Conservation (phyloP, 176 grass and related monocot species). For the Metroxylon sagu region DNA sequence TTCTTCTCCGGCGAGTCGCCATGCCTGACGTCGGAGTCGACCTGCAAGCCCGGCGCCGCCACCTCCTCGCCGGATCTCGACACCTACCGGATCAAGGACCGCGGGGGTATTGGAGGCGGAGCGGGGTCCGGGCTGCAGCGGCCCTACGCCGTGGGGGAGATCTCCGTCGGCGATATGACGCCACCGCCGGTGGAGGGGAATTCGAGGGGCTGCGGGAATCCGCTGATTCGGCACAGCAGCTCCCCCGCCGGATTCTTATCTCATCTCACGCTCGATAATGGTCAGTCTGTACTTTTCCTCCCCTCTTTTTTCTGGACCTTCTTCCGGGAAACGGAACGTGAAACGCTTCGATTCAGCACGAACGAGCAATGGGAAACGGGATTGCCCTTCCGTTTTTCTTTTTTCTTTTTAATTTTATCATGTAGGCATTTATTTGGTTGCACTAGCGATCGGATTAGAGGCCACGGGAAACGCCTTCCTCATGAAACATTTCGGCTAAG, state of each 20-base stretch:
- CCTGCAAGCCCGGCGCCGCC: constrained; percentile 22
- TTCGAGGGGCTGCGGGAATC: constrained; percentile 28
- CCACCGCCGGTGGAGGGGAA: not conserved
- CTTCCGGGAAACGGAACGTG: not conserved
- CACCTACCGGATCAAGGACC: too few species aligned
- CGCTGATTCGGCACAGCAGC: constrained; percentile 62
- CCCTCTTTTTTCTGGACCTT: constrained; percentile 1
- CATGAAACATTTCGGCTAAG: too few species aligned
- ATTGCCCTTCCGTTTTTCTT: too few species aligned
- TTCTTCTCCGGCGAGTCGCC: constrained; percentile 45
- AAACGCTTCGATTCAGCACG: too few species aligned
- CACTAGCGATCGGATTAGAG: too few species aligned
- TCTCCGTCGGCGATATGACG: constrained; percentile 26
- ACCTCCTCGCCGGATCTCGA: constrained; percentile 2
- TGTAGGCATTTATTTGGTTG: too few species aligned
- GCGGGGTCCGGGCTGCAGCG: not conserved
- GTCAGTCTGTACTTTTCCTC: constrained; percentile 20
- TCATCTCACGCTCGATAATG: constrained; percentile 49
- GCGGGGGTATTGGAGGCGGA: too few species aligned
- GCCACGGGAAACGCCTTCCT: too few species aligned
- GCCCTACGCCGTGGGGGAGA: constrained; percentile 17
- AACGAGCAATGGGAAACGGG: too few species aligned
- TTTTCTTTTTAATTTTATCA: too few species aligned
- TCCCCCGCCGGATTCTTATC: constrained; percentile 82
- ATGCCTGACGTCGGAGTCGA: constrained; percentile 7